A percentile compares a stretch with the other conserved stretches of the same genome.
Conservation (phyloP, 208 protist genomes). For the Leishmania turanica region DNA sequence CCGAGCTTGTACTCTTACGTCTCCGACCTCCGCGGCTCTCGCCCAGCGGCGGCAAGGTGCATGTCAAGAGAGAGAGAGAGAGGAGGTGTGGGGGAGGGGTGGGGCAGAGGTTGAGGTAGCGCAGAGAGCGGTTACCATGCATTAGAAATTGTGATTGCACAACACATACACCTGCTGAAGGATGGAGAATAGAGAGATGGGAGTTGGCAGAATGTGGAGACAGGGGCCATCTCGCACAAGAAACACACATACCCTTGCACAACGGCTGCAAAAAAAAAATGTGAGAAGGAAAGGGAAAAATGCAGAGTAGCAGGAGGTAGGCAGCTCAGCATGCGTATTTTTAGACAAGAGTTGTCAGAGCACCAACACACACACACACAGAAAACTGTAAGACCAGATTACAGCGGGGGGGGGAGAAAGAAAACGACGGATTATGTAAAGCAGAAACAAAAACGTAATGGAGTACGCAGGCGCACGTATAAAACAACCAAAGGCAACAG, state of each 20-base stretch:
- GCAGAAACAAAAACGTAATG: not conserved
- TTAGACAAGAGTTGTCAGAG: not conserved
- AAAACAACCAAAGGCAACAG: not conserved
- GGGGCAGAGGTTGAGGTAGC: not conserved
- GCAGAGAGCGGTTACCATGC: not conserved
- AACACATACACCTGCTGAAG: not conserved
- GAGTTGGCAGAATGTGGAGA: not conserved
- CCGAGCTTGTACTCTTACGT: not conserved
- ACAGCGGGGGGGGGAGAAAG: not conserved
- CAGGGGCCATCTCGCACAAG: not conserved
- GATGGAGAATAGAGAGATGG: not conserved
- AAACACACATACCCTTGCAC: not conserved
- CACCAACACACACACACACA: not conserved
- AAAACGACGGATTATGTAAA: not conserved
- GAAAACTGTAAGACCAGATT: not conserved
- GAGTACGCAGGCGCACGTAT: not conserved
- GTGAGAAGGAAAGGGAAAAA: not conserved
- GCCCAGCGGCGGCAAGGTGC: not conserved
- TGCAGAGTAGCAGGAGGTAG: not conserved
- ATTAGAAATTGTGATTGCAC: not conserved
- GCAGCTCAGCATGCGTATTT: not conserved
- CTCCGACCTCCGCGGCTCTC: not conserved
- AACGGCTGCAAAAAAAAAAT: not conserved
- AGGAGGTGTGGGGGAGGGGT: not conserved
- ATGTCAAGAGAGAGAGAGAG: not conserved